A percentile compares a stretch with the other conserved stretches of the same genome.
These are phyloP conservation scores for Lipomyces chichibuensis DNA, from an alignment of 805 yeast species.

Conservation along the genomic window DNA sequence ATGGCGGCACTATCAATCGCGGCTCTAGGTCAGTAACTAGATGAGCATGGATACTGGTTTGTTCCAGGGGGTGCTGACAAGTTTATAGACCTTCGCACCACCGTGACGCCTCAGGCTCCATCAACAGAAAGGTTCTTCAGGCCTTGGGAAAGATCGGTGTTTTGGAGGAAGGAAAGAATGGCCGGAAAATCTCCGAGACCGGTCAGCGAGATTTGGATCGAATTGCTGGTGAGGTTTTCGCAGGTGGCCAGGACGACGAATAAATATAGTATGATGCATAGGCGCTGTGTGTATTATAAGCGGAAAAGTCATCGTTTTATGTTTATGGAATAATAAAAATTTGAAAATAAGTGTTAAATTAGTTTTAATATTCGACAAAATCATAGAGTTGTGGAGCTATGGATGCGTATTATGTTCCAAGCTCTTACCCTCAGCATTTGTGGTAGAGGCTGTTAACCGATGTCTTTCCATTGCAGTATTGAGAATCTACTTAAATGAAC, in stretches of 20 bases:
- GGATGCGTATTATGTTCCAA: background rate
- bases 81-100: slow-evolving; percentile 79
- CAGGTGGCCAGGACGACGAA: slow-evolving; percentile 34
- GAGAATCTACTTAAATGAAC: too few relatives aligned
- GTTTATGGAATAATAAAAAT: slow-evolving; percentile 24
- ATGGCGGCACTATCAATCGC: slow-evolving; percentile 99
- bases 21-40: slow-evolving; percentile 66
- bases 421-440: background rate
- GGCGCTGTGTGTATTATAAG: background rate
- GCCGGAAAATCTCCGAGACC: slow-evolving; percentile 98
- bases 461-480: too few relatives aligned
- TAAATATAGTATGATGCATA: slow-evolving; percentile 10
- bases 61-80: background rate
- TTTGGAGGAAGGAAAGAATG: slow-evolving; percentile 95
- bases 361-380: background rate
- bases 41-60: background rate
- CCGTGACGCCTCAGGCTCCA: slow-evolving; percentile 98
- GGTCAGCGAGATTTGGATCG: slow-evolving; percentile 99
- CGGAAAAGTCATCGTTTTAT: slow-evolving; percentile 19
- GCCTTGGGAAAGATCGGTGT: slow-evolving; percentile 98
- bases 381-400: background rate
- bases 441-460: background rate
- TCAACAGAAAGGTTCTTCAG: slow-evolving; percentile 98
- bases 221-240: slow-evolving; percentile 42
- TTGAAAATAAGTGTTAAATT: slow-evolving; percentile 17